phyloP scores from a whole-genome alignment of 2,329 filamentous ascomycete genomes.

The Botrytis squamosa region DNA sequence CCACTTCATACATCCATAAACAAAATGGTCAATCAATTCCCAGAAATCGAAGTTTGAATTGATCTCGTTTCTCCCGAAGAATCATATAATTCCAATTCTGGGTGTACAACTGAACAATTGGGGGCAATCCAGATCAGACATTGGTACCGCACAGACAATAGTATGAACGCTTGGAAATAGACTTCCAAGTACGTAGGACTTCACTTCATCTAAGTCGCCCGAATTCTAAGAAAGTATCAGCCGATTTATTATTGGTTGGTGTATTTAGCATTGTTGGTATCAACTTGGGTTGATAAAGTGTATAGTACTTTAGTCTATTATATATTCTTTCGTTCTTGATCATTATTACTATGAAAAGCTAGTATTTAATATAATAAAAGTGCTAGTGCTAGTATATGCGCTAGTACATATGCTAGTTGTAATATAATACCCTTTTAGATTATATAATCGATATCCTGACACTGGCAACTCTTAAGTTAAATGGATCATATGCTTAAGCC shows the following conservation, averaged over 20 bases:
- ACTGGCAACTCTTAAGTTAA: too few relatives aligned
- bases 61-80: not conserved
- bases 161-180: not conserved
- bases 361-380: too few relatives aligned
- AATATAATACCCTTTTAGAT: too few relatives aligned
- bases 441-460: too few relatives aligned
- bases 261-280: too few relatives aligned
- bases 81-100: not conserved
- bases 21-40: not conserved
- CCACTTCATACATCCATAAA: not conserved
- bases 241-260: not conserved
- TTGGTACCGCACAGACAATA: not conserved
- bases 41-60: not conserved
- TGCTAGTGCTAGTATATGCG: too few relatives aligned
- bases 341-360: too few relatives aligned
- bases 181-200: not conserved
- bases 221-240: not conserved
- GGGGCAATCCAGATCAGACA: not conserved
- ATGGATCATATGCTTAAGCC: too few relatives aligned
- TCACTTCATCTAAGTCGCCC: not conserved
- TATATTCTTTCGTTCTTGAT: too few relatives aligned
- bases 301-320: too few relatives aligned
- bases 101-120: not conserved
- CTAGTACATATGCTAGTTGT: too few relatives aligned
- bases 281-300: too few relatives aligned